Base-by-base conservation (phyloP, 73 alveolate genomes). In the Blepharisma stoltei region DNA sequence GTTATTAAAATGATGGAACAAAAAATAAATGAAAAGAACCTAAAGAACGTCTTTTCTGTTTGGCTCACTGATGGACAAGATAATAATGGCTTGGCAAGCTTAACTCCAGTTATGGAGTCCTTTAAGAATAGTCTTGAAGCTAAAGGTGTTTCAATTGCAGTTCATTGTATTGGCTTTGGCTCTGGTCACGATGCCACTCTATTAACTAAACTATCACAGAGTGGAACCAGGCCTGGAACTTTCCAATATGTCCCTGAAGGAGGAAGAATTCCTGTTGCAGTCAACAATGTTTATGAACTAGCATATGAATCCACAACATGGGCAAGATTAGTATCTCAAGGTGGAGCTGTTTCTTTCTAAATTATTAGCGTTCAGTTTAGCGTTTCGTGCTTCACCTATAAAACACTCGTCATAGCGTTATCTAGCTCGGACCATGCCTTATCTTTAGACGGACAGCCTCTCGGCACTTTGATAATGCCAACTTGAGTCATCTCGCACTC, bases 21-120 rank as follows among this genome's bases (percentile, higher is more conserved):
- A 25, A 60, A 38, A 25, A 60, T 60, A n/a, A 25, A 60, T 18
- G 48, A 60, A 9, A 60, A 60, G 46, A 9, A n/a, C 45, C 4
- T 60, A 20, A 60, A 60, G 73, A 60, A 60, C 45, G 46, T 60
- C 38, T 60, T 60, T 60, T 60, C 46, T 60, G 73, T 60, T 38
- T 60, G 73, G 73, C 73, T 60, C 38, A 60, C 73, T 20, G 73
- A 60, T 60, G 73, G 73, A 3, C 73, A 60, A 25, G 73, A 60
- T 25, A 60, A 60, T 60, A 60, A 60, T 60, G 73, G 73, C 11
- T 14, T 60, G 2, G 46, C 38, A 20, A 60, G 46, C 23, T 25
- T 60, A 60, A 60, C 46, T 25, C 73, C 73, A 18, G 11, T 60
- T 14, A 60, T 60, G 73, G 73, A 60, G 46, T 1, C 14, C 2